Evolutionary conservation across 2,329 filamentous ascomycete species (phyloP), one percentile per base, ranked within the genome.

Genomic region (Kalaharituber pfeilii): DNA sequence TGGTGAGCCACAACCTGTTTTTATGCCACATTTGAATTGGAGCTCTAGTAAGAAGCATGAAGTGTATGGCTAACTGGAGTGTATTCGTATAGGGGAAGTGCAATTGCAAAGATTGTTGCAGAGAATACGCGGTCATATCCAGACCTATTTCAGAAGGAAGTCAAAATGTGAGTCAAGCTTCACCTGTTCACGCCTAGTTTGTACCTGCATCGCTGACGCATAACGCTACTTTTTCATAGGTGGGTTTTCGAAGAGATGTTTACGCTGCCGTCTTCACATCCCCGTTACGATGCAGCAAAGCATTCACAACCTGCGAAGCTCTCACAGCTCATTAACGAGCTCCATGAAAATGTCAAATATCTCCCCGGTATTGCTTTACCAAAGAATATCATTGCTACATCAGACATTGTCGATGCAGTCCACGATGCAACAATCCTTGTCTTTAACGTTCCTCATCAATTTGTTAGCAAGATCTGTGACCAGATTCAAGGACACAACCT

Each of bases 321-420:
- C 68, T 94, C 91, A 6, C 69, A 79, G 51, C 71, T 98, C 63
- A 94, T 98, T 78, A 98, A 98, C 74, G 77, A 75, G 45, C 72
- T 84, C 65, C 88, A 96, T 72, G 91, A 98, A 73, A 98, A 98
- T 70, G 76, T 94, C 72, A 98, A 96, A 71, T 98, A 98, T 72
- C 82, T 98, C 8, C 86, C 89, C n/a, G 80, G 80, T 64, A 84
- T 98, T 66, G 72, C 76, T 28, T 78, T 98, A 1, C 91, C 91
- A 3, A 65, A 73, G 57, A 98, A 98, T 68, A 72, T 94, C 55
- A 70, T 88, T 62, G 87, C 87, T 62, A 91, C 91, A 68, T 82
- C 87, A 18, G 84, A 85, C 26, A 73, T 93, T 54, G 72, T 78
- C 58, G 84, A 88, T 57, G 78, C 91, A 18, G 89, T 91, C 66